Percentiles rank a stretch among this genome's conserved stretches.
Evolutionary conservation across 208 protist species (phyloP).

Genomic region (Acanthamoeba castellanii): DNA sequence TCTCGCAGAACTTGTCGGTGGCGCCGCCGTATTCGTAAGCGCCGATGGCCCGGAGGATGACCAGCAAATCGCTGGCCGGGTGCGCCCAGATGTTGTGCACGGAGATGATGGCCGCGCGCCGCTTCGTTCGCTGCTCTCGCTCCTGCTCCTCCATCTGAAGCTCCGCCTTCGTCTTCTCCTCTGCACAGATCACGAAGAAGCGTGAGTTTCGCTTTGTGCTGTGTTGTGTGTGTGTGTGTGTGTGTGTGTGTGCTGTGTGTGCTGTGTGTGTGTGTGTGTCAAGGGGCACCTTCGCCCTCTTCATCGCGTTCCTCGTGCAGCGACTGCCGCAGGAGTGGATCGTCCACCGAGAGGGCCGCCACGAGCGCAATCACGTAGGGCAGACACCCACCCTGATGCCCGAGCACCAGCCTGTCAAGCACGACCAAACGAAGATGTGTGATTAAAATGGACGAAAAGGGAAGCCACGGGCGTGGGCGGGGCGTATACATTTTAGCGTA

Average conservation of each 20-base stretch:
- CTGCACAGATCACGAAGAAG: background rate
- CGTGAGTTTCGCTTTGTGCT: background rate
- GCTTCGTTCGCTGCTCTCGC: background rate
- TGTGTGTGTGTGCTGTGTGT: no score
- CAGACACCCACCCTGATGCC: conserved; percentile 81
- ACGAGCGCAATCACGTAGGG: conserved; percentile 86
- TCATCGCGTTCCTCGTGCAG: background rate
- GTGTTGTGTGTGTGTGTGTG: no score
- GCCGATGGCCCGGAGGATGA: conserved; percentile 68
- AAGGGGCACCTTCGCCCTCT: background rate
- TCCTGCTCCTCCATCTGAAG: conserved; percentile 7
- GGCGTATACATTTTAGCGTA: conserved; percentile 89
- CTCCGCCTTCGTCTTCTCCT: background rate
- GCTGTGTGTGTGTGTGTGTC: no score
- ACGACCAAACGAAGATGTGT: no score
- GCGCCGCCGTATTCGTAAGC: conserved; percentile 69
- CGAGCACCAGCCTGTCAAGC: conserved; percentile 80
- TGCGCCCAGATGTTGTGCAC: conserved; percentile 57
- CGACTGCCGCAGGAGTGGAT: conserved; percentile 77
- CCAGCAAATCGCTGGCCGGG: conserved; percentile 56
- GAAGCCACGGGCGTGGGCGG: background rate
- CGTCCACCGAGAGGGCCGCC: conserved; percentile 83
- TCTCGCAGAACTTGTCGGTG: conserved; percentile 63
- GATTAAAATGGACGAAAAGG: background rate
- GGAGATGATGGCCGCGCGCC: conserved; percentile 25